Percentiles rank a stretch among this genome's conserved stretches.
phyloP scores from a whole-genome alignment of 2,329 filamentous ascomycete genomes.

The Penicillium sp. region DNA sequence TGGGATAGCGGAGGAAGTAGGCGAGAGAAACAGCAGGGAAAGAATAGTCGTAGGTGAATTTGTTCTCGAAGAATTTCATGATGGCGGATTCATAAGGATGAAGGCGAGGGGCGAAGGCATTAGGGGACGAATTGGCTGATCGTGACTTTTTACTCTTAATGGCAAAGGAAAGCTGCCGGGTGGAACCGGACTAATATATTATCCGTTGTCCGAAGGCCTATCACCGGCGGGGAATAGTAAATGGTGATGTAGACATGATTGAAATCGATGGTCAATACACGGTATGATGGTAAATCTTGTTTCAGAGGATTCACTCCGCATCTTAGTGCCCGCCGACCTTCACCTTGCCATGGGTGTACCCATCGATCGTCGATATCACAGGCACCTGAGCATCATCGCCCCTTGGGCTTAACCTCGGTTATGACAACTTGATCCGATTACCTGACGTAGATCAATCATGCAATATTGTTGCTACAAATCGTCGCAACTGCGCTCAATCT shows the following conservation, averaged over 20 bases:
- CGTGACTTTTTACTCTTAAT: constrained; percentile 18
- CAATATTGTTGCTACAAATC: not conserved
- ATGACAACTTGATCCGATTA: not conserved
- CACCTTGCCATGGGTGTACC: not conserved
- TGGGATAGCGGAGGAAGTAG: constrained; percentile 69
- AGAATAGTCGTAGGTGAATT: constrained; percentile 64
- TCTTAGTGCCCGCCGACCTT: not conserved
- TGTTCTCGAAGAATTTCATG: constrained; percentile 56
- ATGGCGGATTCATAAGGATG: constrained; percentile 24
- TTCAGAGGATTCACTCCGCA: not conserved
- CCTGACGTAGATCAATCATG: not conserved
- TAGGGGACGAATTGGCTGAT: constrained; percentile 15
- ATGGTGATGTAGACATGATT: constrained; percentile 11
- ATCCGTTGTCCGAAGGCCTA: constrained; percentile 11
- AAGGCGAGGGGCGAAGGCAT: constrained; percentile 12
- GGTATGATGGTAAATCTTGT: not conserved
- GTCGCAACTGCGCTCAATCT: not conserved
- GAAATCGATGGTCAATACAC: not conserved
- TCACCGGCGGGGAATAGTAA: constrained; percentile 6
- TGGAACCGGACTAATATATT: constrained; percentile 8
- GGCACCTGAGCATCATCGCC: not conserved
- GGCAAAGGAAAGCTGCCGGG: constrained; percentile 10
- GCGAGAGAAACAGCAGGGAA: constrained; percentile 66
- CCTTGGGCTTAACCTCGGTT: not conserved
- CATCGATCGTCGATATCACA: not conserved